Evolutionary conservation across 2,329 filamentous ascomycete genomes (phyloP).

Genomic region (Arachnomyces sp.): DNA sequence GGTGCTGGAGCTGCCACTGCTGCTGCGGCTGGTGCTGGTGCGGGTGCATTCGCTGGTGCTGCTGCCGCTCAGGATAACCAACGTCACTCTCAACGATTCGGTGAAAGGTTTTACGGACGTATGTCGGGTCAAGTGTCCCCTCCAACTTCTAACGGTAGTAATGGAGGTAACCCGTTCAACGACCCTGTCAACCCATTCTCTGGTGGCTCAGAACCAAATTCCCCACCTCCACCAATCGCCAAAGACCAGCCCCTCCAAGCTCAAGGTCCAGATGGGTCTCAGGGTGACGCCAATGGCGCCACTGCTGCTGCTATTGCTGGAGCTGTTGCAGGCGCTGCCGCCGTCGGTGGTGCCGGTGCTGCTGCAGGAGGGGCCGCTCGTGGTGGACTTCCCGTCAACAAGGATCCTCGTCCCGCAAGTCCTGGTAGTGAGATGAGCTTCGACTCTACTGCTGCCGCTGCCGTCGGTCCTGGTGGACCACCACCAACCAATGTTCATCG

Average conservation of each 20-base stretch:
- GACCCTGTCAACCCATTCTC: constrained; percentile 64
- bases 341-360: constrained; percentile 9
- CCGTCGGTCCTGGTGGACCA: constrained; percentile 46
- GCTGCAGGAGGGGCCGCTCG: constrained; percentile 12
- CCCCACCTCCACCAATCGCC: constrained; percentile 14
- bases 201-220: constrained; percentile 32
- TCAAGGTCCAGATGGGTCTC: constrained; percentile 30
- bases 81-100: background rate
- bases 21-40: constrained; percentile 18
- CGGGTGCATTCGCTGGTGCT: constrained; percentile 10
- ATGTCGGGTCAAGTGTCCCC: constrained; percentile 1
- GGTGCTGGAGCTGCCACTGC: constrained; percentile 13
- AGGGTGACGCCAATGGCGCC: constrained; percentile 29
- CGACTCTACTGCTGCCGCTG: constrained; percentile 45
- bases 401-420: constrained; percentile 15
- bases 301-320: constrained; percentile 33
- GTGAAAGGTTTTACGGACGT: background rate
- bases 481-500: constrained; percentile 68
- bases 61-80: background rate
- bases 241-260: constrained; percentile 9
- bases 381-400: constrained; percentile 1
- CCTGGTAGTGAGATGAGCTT: constrained; percentile 19
- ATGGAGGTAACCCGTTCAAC: constrained; percentile 39
- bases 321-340: constrained; percentile 23
- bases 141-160: constrained; percentile 31